Conservation (phyloP, 441 rosid species). For the Croton setiger region DNA sequence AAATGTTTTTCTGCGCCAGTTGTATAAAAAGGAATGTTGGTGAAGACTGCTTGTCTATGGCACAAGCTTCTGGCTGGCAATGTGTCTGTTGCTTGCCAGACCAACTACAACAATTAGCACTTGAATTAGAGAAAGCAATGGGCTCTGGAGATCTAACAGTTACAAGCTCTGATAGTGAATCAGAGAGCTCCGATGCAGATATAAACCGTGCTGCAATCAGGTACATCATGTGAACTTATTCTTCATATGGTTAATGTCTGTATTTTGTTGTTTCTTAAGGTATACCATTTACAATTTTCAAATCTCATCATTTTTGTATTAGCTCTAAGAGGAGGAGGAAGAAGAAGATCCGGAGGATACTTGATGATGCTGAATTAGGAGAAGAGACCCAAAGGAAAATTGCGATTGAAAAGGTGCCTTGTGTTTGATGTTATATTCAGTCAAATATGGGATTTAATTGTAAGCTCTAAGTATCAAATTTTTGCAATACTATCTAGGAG, state of each 20-base stretch:
- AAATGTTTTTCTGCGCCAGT: slow-evolving; percentile 60
- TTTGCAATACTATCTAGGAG: slow-evolving; percentile 54
- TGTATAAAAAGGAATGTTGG: slow-evolving; percentile 87
- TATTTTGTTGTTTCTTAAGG: not conserved
- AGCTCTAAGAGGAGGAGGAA: slow-evolving; percentile 69
- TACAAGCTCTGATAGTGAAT: slow-evolving; percentile 74
- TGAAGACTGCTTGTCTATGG: slow-evolving; percentile 65
- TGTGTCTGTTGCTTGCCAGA: slow-evolving; percentile 88
- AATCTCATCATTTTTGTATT: slow-evolving; percentile 24
- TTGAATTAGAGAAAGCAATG: slow-evolving; percentile 76
- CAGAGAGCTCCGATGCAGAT: slow-evolving; percentile 74
- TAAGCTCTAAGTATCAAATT: slow-evolving; percentile 23
- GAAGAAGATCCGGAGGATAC: slow-evolving; percentile 91
- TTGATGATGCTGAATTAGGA: slow-evolving; percentile 99
- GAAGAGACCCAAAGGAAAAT: slow-evolving; percentile 97
- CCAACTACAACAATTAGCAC: slow-evolving; percentile 59
- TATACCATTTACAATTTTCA: slow-evolving; percentile 27
- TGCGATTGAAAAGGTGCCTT: slow-evolving; percentile 91
- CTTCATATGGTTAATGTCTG: slow-evolving; percentile 10
- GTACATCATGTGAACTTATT: slow-evolving; percentile 29
- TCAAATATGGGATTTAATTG: slow-evolving; percentile 2
- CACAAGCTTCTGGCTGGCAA: slow-evolving; percentile 72
- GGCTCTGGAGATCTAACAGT: slow-evolving; percentile 36
- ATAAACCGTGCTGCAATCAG: slow-evolving; percentile 40
- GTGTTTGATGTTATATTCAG: slow-evolving; percentile 20